Evolutionary conservation across 1,284 basidiomycete species (phyloP).

Genomic region (Pyrrhoderma lamaoense): DNA sequence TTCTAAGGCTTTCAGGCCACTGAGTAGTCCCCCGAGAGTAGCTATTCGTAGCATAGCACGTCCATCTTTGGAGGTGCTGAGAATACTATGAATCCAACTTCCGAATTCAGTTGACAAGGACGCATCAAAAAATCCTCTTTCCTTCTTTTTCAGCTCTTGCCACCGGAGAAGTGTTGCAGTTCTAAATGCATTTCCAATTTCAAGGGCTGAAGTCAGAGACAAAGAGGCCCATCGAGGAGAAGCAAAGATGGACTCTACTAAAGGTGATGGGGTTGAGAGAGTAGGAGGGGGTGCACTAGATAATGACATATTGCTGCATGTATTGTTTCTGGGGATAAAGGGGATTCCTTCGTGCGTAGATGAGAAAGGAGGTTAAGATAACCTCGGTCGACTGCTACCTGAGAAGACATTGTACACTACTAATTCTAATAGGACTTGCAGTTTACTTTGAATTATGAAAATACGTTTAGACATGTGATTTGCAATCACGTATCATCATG

Average conservation of each 20-base stretch:
- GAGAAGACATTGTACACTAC: too few relatives aligned
- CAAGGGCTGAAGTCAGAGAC: conserved; percentile 42
- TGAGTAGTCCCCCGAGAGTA: conserved; percentile 55
- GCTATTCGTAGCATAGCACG: conserved; percentile 51
- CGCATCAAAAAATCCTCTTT: conserved; percentile 36
- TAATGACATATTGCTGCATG: conserved; percentile 58
- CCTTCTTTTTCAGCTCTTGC: conserved; percentile 32
- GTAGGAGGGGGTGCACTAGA: conserved; percentile 44
- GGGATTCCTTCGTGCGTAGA: conserved; percentile 42
- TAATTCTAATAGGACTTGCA: too few relatives aligned
- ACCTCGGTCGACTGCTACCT: conserved; percentile 31
- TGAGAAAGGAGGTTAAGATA: conserved; percentile 51
- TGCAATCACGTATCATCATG: background rate
- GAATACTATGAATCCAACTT: conserved; percentile 49
- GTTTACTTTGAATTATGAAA: too few relatives aligned
- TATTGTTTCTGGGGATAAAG: conserved; percentile 43
- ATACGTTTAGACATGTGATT: too few relatives aligned
- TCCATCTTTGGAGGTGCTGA: conserved; percentile 58
- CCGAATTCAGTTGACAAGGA: conserved; percentile 34
- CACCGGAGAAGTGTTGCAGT: conserved; percentile 55
- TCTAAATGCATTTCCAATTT: conserved; percentile 51
- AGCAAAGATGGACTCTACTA: conserved; percentile 57
- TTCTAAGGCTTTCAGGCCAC: conserved; percentile 52
- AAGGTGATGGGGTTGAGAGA: conserved; percentile 50
- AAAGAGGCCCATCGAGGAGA: conserved; percentile 52